phyloP scores from a whole-genome alignment of 2,329 filamentous ascomycete species.

The Lecanoromycetidae sp. region DNA sequence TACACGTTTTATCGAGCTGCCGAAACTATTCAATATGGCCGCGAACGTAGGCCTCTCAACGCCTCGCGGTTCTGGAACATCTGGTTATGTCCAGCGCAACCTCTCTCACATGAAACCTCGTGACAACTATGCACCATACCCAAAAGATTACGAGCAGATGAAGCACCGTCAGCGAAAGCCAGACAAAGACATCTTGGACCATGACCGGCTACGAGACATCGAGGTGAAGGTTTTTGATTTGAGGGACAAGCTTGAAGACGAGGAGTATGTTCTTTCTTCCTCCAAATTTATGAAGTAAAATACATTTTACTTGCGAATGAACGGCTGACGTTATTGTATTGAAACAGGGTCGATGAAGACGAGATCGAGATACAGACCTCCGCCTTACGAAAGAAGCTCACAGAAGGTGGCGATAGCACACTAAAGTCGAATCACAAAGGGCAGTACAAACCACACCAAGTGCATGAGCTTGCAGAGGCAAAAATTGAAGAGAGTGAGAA shows the following conservation, averaged over 20 bases:
- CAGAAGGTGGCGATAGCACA: slow-evolving; percentile 19
- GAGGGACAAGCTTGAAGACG: slow-evolving; percentile 81
- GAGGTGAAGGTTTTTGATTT: slow-evolving; percentile 91
- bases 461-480: slow-evolving; percentile 89
- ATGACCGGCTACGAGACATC: slow-evolving; percentile 80
- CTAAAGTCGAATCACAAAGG: slow-evolving; percentile 32
- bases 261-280: slow-evolving; percentile 45
- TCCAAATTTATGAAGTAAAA: neutral
- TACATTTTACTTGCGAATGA: neutral
- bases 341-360: slow-evolving; percentile 61
- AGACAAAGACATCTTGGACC: slow-evolving; percentile 84
- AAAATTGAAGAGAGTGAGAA: slow-evolving; percentile 94
- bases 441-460: slow-evolving; percentile 77
- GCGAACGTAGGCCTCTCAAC: slow-evolving; percentile 95
- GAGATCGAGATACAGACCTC: slow-evolving; percentile 74
- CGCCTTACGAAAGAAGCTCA: slow-evolving; percentile 51
- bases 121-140: slow-evolving; percentile 67
- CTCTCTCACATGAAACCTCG: slow-evolving; percentile 76
- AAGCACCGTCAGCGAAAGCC: slow-evolving; percentile 72
- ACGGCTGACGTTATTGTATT: slow-evolving; percentile 2
- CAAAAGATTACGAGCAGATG: slow-evolving; percentile 51
- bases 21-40: too few species aligned
- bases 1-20: too few species aligned
- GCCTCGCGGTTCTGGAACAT: slow-evolving; percentile 87
- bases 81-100: slow-evolving; percentile 95